Evolutionary conservation across 495 filamentous ascomycete species (phyloP), one percentile per base, ranked within the genome.

Genomic region (Eremomyces bilateralis): DNA sequence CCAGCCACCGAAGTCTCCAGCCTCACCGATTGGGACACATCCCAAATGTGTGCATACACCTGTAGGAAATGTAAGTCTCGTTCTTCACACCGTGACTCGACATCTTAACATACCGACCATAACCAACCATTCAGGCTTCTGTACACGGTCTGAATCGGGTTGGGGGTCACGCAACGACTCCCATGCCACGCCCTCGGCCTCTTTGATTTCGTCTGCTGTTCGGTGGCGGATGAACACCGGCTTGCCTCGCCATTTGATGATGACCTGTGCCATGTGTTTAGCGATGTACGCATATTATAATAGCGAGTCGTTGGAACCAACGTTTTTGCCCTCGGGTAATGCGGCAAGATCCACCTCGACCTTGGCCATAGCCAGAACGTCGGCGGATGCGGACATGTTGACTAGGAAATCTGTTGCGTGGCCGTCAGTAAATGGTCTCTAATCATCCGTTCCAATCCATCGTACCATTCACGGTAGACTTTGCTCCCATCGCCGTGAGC

Each of bases 241-340:
- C 74, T 99, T 99, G 53, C 90, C 90, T 63, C 90, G 76, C 90
- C 90, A 99, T 68, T 99, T 99, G 69, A 99, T 85, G 59, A 95
- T 90, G 56, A 95, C 77, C 80, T 90, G 46, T 52, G 37, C 36
- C 29, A 31, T 15, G n/a, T n/a, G n/a, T n/a, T n/a, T 17, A 29
- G 40, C 20, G 39, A 31, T 34, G 28, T 5, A 36, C 38, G 11
- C 22, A 35, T 49, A 16, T 28, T 13, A 8, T 13, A 28, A 8
- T 13, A 46, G 46, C 43, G 33, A 36, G 25, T 28, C 6, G 18
- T n/a, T 20, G 17, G 15, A 36, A 27, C 77, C 48, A 69, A 88
- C 88, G 62, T 99, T 99, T 78, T 95, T 99, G 69, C 90, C 88
- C 66, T 94, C 85, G 27, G 90, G 88, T 51, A 99, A 94, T 34